Evolutionary conservation across 2,329 filamentous ascomycete genomes (phyloP), one percentile per base, ranked within the genome.

Genomic region (Akanthomyces dipterigenus): DNA sequence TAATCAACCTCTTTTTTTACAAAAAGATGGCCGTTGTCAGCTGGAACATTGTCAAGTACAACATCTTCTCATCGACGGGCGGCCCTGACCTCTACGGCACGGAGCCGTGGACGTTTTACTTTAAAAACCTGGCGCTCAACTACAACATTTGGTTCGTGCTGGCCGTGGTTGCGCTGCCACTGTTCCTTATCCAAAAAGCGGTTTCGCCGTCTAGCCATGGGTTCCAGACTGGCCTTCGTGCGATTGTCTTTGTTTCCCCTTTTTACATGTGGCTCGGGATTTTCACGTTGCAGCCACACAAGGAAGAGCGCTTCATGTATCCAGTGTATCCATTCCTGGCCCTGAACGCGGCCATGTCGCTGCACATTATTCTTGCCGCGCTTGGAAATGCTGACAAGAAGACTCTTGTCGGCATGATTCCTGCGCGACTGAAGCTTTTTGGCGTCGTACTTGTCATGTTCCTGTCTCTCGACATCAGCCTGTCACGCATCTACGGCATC

Each of bases 221-320:
- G 4, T 85, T 88, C 63, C 82, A 89, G 65, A 89, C 87, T 1
- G 82, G 89, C 1, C 75, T 96, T 60, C 87, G 92, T 40, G 90
- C 88, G 11, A 69, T 96, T 53, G 84, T 93, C 22, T 91, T 96
- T 66, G 79, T 93, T 59, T 77, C 85, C 0, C 95, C 95, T 0
- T 96, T 98, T 74, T 99, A 98, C 72, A 82, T 97, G 70, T 99
- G 95, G 95, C 82, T 99, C 31, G 84, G 77, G 3, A 95, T 98
- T 64, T 98, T 99, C 76, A 93, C 90, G 0, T 72, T 89, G 9
- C 95, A 99, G 71, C 91, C 95, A 18, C 95, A 99, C 77, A 99
- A 99, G 70, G 95, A 99, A 73, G 95, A 99, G 75, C 83, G 95
- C 7, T 99, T 99, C 78, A 98, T 99, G 93, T 99, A 96, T 70